These are phyloP conservation scores for Lentinus brumalis DNA, from an alignment of 768 basidiomycete species.

Conservation along the genomic window DNA sequence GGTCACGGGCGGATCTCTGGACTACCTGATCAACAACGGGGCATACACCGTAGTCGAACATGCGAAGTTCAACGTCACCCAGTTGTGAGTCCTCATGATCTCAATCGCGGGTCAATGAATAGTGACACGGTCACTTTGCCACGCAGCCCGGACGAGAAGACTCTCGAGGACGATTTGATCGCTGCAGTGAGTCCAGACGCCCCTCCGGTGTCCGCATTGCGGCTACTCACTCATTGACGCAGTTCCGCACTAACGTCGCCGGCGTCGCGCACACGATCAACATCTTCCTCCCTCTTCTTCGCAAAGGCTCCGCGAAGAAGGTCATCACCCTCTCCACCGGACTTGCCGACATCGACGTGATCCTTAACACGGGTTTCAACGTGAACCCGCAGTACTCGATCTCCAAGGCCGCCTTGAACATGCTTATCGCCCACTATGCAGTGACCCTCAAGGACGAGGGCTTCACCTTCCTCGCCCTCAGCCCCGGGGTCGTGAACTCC, in stretches of 20 bases:
- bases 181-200: conserved; percentile 15
- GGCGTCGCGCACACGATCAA: conserved; percentile 39
- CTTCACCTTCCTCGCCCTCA: conserved; percentile 38
- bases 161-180: conserved; percentile 28
- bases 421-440: conserved; percentile 41
- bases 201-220: background rate
- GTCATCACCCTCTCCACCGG: conserved; percentile 37
- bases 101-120: too few relatives aligned
- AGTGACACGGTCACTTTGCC: background rate
- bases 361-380: conserved; percentile 15
- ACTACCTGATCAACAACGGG: conserved; percentile 42
- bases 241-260: conserved; percentile 38
- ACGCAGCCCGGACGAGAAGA: conserved; percentile 19
- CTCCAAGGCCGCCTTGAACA: conserved; percentile 41
- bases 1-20: conserved; percentile 38
- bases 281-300: conserved; percentile 42
- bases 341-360: conserved; percentile 32
- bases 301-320: conserved; percentile 35
- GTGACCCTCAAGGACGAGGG: conserved; percentile 29
- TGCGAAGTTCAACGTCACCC: conserved; percentile 15
- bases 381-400: conserved; percentile 32
- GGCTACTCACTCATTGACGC: background rate
- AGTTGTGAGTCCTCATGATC: conserved; percentile 26
- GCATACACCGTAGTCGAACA: conserved; percentile 21
- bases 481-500: conserved; percentile 42